phyloP scores from a whole-genome alignment of 441 rosid genomes.

The Corymbia citriodora region DNA sequence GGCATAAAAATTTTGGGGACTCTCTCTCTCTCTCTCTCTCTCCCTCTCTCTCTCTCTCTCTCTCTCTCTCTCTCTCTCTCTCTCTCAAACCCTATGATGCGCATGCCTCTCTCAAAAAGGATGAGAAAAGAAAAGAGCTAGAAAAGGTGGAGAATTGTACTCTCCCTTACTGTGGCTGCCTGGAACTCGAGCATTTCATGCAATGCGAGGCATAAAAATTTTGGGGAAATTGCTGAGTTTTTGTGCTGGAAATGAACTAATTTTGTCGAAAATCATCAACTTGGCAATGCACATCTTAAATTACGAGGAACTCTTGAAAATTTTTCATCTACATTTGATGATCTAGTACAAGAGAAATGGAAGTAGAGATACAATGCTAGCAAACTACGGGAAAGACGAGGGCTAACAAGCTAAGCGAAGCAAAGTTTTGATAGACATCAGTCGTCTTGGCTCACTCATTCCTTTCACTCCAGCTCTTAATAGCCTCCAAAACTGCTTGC shows the following conservation, averaged over 20 bases:
- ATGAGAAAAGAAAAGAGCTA: background rate
- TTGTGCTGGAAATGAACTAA: background rate
- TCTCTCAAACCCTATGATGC: background rate
- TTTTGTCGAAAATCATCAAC: background rate
- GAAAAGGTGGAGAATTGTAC: background rate
- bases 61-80: too few relatives aligned
- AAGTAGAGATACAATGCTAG: background rate
- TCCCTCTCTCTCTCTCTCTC: too few relatives aligned
- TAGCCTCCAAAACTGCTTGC: slow-evolving; percentile 34
- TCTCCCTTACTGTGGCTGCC: background rate
- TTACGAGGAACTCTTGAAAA: background rate
- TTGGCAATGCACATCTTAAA: background rate
- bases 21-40: too few relatives aligned
- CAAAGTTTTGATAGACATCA: background rate
- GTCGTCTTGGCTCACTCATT: background rate
- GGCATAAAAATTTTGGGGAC: background rate
- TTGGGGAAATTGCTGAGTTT: background rate
- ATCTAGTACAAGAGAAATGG: background rate
- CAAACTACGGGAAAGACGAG: background rate
- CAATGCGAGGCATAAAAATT: background rate
- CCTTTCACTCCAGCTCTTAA: slow-evolving; percentile 24
- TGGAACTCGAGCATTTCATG: background rate
- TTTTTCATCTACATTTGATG: background rate
- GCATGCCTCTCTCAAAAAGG: background rate
- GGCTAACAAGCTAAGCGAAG: background rate